These are phyloP conservation scores for Didymella glomerata DNA, from an alignment of 2,329 filamentous ascomycete genomes.

Conservation along the genomic window DNA sequence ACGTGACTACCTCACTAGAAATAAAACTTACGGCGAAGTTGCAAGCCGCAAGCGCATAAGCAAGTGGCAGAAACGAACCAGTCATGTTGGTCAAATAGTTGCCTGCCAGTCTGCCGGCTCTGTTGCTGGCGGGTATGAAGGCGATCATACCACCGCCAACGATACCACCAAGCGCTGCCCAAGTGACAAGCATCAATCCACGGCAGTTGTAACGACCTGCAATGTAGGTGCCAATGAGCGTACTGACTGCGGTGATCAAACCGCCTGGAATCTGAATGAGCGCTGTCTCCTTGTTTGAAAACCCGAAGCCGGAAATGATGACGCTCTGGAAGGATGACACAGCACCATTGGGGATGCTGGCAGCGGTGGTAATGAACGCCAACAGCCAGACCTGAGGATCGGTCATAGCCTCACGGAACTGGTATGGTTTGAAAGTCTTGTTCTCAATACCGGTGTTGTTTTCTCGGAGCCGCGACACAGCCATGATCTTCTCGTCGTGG, in stretches of 20 bases:
- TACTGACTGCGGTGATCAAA: conserved; percentile 31
- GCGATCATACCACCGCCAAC: conserved; percentile 34
- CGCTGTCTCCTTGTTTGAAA: conserved; percentile 43
- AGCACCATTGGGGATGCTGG: conserved; percentile 51
- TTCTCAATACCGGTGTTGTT: conserved; percentile 63
- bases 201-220: conserved; percentile 38
- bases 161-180: conserved; percentile 32
- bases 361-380: conserved; percentile 44
- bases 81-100: conserved; percentile 60
- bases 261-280: conserved; percentile 43
- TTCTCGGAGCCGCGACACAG: conserved; percentile 53
- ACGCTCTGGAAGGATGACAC: conserved; percentile 43
- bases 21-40: conserved; percentile 47
- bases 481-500: conserved; percentile 32
- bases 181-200: conserved; percentile 27
- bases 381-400: conserved; percentile 54
- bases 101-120: conserved; percentile 37
- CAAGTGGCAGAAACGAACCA: conserved; percentile 39
- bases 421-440: conserved; percentile 56
- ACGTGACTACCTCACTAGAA: neutral
- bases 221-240: conserved; percentile 35
- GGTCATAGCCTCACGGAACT: conserved; percentile 56
- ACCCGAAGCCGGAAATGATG: conserved; percentile 33
- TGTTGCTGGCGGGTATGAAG: conserved; percentile 27
- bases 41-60: conserved; percentile 56